These are phyloP conservation scores for Beauveria australis DNA, from an alignment of 2,329 filamentous ascomycete species.

Conservation along the genomic window DNA sequence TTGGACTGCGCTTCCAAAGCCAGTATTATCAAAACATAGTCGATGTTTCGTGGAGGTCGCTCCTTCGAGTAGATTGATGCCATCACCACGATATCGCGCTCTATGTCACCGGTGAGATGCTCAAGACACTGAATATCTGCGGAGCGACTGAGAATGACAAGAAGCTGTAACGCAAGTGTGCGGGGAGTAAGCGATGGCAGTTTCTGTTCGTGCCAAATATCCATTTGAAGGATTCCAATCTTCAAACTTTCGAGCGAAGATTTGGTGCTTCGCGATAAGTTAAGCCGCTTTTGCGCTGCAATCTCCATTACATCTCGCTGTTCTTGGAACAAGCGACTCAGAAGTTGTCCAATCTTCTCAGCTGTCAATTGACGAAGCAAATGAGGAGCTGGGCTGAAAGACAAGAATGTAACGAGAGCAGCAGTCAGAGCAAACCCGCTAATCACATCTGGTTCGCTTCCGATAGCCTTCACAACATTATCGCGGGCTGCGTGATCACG, in stretches of 20 bases:
- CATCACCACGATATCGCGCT: conserved; percentile 19
- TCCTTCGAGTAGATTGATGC: conserved; percentile 16
- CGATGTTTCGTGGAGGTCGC: conserved; percentile 20
- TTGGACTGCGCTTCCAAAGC: conserved; percentile 28
- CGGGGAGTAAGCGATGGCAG: conserved; percentile 51
- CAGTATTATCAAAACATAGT: conserved; percentile 37
- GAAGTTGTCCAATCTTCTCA: conserved; percentile 45
- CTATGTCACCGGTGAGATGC: conserved; percentile 22
- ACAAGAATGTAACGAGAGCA: conserved; percentile 54
- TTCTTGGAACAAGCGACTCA: conserved; percentile 46
- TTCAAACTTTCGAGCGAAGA: conserved; percentile 48
- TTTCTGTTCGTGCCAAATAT: conserved; percentile 51
- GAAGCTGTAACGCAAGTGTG: conserved; percentile 52
- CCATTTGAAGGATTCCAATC: conserved; percentile 39
- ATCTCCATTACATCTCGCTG: conserved; percentile 50
- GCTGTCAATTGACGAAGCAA: conserved; percentile 48
- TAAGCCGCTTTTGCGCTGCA: conserved; percentile 56
- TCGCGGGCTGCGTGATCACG: conserved; percentile 65
- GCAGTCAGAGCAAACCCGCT: conserved; percentile 57
- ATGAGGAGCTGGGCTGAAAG: conserved; percentile 51
- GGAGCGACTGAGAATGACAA: conserved; percentile 24
- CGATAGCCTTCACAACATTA: conserved; percentile 55
- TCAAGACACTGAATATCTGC: conserved; percentile 12
- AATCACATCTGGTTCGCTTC: conserved; percentile 50
- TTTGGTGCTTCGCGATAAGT: conserved; percentile 60